Evolutionary conservation across 164 flowering plant species (phyloP), one percentile per base, ranked within the genome.

Genomic region (Vitis rotundifolia): DNA sequence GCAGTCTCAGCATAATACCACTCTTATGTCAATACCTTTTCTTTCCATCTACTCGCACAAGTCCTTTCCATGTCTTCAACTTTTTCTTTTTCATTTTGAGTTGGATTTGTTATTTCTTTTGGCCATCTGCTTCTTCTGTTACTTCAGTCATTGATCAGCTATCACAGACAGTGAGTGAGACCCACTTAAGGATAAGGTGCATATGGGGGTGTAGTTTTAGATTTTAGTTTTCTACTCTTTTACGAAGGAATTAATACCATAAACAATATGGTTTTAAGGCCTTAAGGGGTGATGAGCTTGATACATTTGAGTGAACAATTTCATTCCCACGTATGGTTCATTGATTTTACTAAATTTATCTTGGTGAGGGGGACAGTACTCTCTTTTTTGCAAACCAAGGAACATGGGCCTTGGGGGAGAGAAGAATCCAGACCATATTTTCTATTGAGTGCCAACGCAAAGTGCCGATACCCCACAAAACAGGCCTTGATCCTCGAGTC

Each of bases 401-500:
- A 68, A 62, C 75, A 71, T 70, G 77, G 66, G 59, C 12, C 18
- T 53, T 31, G 66, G 15, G 15, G 11, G 54, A 51, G 14, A 37
- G 44, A 37, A 37, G 44, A 37, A 37, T 10, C 44, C 7, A 37
- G 44, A 37, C 44, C 3, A 37, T 37, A 14, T 53, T 53, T 53
- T 53, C n/a, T 53, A 53, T 53, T 53, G 14, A 73, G 29, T 28
- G 44, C 44, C 3, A 37, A 37, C 2, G 44, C 44, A 37, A 37
- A 37, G 44, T 0, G 44, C 44, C 44, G 3, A 37, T 37, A 5
- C 48, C 67, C 59, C 51, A 63, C 47, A 72, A 29, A 26, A 57
- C 68, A 71, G 71, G 61, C 74, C 74, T 69, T 62, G 81, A 75
- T 68, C 65, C 58, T 58, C 70, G 76, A 68, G 79, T 75, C 13